Conservation (phyloP, 352 stramenopile species). For the Globisporangium middletonii region DNA sequence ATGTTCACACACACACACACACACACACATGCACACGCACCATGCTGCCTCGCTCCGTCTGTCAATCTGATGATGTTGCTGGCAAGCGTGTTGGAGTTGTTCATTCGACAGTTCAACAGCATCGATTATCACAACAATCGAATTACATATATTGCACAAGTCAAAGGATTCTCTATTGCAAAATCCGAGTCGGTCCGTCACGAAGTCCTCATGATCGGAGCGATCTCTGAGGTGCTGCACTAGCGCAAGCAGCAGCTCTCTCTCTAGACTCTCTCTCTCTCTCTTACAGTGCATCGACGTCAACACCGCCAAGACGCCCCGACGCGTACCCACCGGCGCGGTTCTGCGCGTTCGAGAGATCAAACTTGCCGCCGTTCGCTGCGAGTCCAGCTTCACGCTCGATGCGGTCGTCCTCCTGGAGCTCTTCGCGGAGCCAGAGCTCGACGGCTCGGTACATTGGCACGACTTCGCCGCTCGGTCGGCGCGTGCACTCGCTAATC, state of each 20-base stretch:
- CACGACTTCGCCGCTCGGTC: conserved; percentile 31
- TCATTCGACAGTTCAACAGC: too few species aligned
- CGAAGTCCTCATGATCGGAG: too few species aligned
- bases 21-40: not conserved
- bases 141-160: too few species aligned
- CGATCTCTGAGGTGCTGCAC: conserved; percentile 9
- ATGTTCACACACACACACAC: too few species aligned
- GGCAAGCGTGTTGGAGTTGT: too few species aligned
- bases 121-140: too few species aligned
- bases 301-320: conserved; percentile 56
- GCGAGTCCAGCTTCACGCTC: conserved; percentile 48
- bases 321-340: conserved; percentile 67
- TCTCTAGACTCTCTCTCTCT: too few species aligned
- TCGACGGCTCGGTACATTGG: conserved; percentile 92
- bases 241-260: conserved; percentile 24
- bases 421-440: conserved; percentile 90
- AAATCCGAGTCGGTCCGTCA: too few species aligned
- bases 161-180: too few species aligned
- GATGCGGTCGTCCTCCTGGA: conserved; percentile 70
- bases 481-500: conserved; percentile 69
- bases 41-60: not conserved
- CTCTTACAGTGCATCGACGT: conserved; percentile 27
- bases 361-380: conserved; percentile 28
- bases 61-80: too few species aligned
- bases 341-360: conserved; percentile 67